Base-by-base conservation (phyloP, 345 rosid species). In the Salix arbutifolia region DNA sequence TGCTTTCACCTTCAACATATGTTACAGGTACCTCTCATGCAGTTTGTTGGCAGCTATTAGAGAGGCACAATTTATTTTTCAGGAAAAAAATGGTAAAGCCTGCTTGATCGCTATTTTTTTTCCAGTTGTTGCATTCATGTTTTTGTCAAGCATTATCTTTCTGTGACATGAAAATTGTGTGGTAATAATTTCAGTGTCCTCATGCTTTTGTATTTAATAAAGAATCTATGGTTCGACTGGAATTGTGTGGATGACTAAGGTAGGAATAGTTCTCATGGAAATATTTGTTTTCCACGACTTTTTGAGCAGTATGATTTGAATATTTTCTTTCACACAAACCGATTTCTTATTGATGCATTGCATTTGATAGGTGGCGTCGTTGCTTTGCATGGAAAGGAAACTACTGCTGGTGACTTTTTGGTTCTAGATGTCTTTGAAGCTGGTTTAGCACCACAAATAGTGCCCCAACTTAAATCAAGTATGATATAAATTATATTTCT, bases 351-450 rank as follows among this genome's bases (percentile, higher is more conserved):
- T 80, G 52, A 74, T 62, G 21, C 33, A 65, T 61, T 85, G 48
- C 71, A 70, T 74, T 74, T 81, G 81, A 76, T 80, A 96, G 97
- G 99, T 69, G 81, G 87, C 73, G 91, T 96, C 78, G 93, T 88
- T 61, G 96, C 96, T 64, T 80, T 96, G 82, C 93, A 85, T 83
- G 98, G 98, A 79, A 91, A 85, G 89, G 98, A 96, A 85, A 90
- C 96, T 72, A 84, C 79, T 78, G 88, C 90, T 31, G 99, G 98
- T 46, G 91, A 90, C 46, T 92, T 94, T 83, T 65, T 86, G 75
- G 99, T 96, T 85, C 85, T 84, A 78, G 97, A 92, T 81, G 86
- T 93, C 75, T 86, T 92, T 62, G 98, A 96, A 82, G 95, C 98
- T 82, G 99, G 95, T 65, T 82, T 91, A 77, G 90, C 97, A 56